These are phyloP conservation scores for Fimicolochytrium jonesii DNA, from an alignment of 192 early-diverging fungal species.

Conservation along the genomic window DNA sequence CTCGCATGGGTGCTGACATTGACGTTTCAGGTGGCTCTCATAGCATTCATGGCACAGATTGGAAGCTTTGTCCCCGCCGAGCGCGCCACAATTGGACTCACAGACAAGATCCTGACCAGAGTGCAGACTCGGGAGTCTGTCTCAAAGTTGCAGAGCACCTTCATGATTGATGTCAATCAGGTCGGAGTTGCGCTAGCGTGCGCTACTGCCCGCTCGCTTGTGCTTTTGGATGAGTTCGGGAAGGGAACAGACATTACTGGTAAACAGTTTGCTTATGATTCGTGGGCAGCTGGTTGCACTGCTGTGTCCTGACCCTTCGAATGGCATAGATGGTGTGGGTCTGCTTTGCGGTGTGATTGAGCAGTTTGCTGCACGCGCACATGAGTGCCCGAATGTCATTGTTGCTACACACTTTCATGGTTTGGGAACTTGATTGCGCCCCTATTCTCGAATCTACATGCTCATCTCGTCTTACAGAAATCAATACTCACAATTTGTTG, in stretches of 20 bases:
- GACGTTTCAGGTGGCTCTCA: conserved; percentile 60
- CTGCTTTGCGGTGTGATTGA: conserved; percentile 71
- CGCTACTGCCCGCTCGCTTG: conserved; percentile 50
- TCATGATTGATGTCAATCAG: conserved; percentile 71
- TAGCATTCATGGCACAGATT: conserved; percentile 84
- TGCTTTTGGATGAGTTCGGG: conserved; percentile 82
- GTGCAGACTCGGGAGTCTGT: conserved; percentile 67
- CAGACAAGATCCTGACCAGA: conserved; percentile 74
- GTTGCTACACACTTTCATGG: conserved; percentile 89
- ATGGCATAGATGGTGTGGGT: conserved; percentile 74
- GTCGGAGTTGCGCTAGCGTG: conserved; percentile 45
- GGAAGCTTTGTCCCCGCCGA: conserved; percentile 84
- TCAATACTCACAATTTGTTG: conserved; percentile 47
- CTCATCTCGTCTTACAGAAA: conserved; percentile 28
- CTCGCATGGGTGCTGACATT: not conserved
- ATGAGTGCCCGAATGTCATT: conserved; percentile 61
- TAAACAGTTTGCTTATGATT: conserved; percentile 12
- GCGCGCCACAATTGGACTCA: conserved; percentile 63
- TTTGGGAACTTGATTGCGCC: no score
- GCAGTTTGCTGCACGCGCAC: conserved; percentile 41
- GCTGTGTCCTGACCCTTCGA: no score
- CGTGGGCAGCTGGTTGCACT: no score
- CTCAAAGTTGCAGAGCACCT: conserved; percentile 63
- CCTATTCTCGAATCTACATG: no score
- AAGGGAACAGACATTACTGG: conserved; percentile 64